Percentiles rank a stretch among this genome's conserved stretches.
phyloP scores from a whole-genome alignment of 768 basidiomycete species.

The Sarcomyxa edulis region DNA sequence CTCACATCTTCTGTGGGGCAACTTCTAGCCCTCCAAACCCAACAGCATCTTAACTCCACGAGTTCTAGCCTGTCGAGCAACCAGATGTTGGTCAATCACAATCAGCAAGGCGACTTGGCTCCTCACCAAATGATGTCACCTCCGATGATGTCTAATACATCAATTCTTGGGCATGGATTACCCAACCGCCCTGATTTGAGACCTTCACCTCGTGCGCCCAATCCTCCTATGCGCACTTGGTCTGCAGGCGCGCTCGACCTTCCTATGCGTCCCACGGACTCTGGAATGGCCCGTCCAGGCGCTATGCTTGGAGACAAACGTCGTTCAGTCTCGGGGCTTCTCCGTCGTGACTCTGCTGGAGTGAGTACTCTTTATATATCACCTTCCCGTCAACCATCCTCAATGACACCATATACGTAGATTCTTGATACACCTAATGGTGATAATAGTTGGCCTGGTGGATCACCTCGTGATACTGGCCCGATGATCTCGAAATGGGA shows the following conservation, averaged over 20 bases:
- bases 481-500: constrained; percentile 95
- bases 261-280: constrained; percentile 51
- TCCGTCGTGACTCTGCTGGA: constrained; percentile 71
- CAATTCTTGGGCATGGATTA: constrained; percentile 52
- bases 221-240: constrained; percentile 77
- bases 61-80: constrained; percentile 32
- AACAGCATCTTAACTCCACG: constrained; percentile 48
- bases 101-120: constrained; percentile 42
- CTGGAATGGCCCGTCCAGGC: constrained; percentile 37
- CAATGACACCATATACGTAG: constrained; percentile 25
- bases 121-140: constrained; percentile 42
- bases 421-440: constrained; percentile 51
- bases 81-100: constrained; percentile 32
- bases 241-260: constrained; percentile 78
- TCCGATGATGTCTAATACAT: constrained; percentile 29
- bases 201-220: constrained; percentile 53
- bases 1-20: constrained; percentile 84
- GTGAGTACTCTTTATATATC: constrained; percentile 36
- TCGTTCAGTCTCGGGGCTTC: constrained; percentile 62
- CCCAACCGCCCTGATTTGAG: constrained; percentile 65
- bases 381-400: constrained; percentile 8
- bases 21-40: constrained; percentile 75
- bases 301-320: constrained; percentile 59
- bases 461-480: constrained; percentile 62
- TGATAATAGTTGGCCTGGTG: constrained; percentile 48